Evolutionary conservation across 306 rosid species (phyloP).

Genomic region (Rubus parviflorus): DNA sequence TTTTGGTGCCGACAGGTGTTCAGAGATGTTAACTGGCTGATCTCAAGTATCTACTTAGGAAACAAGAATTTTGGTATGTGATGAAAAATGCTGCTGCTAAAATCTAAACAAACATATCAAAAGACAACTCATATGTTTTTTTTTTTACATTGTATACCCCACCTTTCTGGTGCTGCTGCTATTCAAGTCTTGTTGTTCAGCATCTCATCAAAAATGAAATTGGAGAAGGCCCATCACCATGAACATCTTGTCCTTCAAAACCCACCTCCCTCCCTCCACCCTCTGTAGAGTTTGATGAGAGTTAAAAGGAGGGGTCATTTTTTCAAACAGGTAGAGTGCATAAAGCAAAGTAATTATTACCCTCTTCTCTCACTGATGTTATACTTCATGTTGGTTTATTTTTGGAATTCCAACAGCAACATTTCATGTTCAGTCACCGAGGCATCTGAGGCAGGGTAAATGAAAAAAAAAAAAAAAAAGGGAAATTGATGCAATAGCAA

Average conservation of each 20-base stretch:
- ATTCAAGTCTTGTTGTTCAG: conserved; percentile 22
- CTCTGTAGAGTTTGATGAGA: not conserved
- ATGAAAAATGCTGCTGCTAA: conserved; percentile 24
- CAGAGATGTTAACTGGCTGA: conserved; percentile 33
- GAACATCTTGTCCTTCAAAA: conserved; percentile 28
- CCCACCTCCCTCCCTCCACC: not conserved
- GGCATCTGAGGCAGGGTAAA: not conserved
- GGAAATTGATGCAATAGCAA: not conserved
- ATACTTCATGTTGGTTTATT: conserved; percentile 11
- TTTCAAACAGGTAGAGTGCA: not conserved
- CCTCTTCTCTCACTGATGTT: conserved; percentile 9
- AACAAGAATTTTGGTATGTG: conserved; percentile 22
- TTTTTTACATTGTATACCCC: conserved; percentile 22
- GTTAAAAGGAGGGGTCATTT: conserved; percentile 1
- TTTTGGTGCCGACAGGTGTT: conserved; percentile 26
- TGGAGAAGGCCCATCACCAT: conserved; percentile 27
- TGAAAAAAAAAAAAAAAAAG: not conserved
- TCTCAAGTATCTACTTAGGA: conserved; percentile 36
- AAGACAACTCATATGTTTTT: conserved; percentile 34
- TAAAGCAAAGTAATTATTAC: not conserved
- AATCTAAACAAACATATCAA: conserved; percentile 20
- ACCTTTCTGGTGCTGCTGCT: conserved; percentile 26
- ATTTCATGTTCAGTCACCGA: not conserved
- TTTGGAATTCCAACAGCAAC: conserved; percentile 26
- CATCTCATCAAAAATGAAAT: conserved; percentile 31